phyloP scores from a whole-genome alignment of 2,329 filamentous ascomycete species.

The Claviceps pusilla region DNA sequence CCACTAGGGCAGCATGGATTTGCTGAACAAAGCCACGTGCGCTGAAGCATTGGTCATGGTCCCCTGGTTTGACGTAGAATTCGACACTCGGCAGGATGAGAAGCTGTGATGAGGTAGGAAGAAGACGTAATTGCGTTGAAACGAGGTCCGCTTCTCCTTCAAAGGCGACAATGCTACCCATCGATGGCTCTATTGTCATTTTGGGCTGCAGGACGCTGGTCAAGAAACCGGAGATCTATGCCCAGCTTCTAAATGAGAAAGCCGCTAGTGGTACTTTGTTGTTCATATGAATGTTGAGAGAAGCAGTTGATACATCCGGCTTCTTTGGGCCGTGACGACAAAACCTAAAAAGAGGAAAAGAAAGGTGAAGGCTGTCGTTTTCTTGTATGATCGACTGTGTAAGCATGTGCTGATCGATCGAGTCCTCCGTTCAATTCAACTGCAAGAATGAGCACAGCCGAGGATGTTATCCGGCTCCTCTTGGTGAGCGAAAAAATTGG shows the following conservation, averaged over 20 bases:
- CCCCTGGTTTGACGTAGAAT: conserved; percentile 2
- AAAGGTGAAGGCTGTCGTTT: background rate
- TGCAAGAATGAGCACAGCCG: background rate
- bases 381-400: background rate
- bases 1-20: conserved; percentile 34
- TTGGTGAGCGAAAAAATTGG: background rate
- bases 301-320: background rate
- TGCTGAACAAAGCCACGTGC: conserved; percentile 26
- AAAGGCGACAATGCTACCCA: conserved; percentile 42
- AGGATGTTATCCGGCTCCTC: too few species aligned
- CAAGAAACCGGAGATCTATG: background rate
- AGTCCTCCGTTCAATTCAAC: background rate
- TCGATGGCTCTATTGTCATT: conserved; percentile 7
- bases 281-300: background rate
- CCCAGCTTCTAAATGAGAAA: background rate
- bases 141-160: conserved; percentile 41
- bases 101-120: conserved; percentile 44
- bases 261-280: background rate
- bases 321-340: background rate
- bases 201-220: background rate
- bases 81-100: conserved; percentile 35
- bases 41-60: conserved; percentile 11
- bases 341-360: background rate
- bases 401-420: background rate
- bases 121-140: conserved; percentile 42